Conservation (phyloP, 352 stramenopile genomes). For the Phytophthora sojae region DNA sequence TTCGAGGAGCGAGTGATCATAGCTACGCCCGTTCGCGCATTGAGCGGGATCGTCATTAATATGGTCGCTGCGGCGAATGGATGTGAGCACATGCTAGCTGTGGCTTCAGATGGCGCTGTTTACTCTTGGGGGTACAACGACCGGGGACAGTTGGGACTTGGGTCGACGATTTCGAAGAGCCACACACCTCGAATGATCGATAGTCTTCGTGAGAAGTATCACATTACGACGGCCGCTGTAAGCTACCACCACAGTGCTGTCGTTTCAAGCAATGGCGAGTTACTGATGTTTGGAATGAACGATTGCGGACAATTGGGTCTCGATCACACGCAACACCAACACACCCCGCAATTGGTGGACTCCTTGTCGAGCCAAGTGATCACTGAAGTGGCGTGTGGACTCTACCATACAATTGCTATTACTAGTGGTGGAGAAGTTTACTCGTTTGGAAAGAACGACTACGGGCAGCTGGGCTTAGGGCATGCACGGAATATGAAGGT, state of each 20-base stretch:
- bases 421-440: constrained; percentile 82
- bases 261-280: constrained; percentile 74
- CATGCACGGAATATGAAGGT: constrained; percentile 84
- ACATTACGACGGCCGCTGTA: constrained; percentile 75
- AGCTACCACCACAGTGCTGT: constrained; percentile 91
- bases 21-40: constrained; percentile 71
- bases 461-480: constrained; percentile 84
- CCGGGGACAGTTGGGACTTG: constrained; percentile 81
- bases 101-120: constrained; percentile 74
- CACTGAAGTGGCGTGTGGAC: constrained; percentile 73
- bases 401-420: constrained; percentile 82
- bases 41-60: constrained; percentile 69
- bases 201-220: constrained; percentile 84
- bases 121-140: constrained; percentile 92
- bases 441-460: constrained; percentile 89
- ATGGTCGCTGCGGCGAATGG: constrained; percentile 85
- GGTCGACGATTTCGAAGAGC: constrained; percentile 88
- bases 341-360: constrained; percentile 84
- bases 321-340: constrained; percentile 86
- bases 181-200: constrained; percentile 87
- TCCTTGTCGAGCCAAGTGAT: constrained; percentile 75
- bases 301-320: constrained; percentile 87
- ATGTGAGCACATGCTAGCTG: constrained; percentile 89
- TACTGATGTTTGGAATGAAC: constrained; percentile 91
- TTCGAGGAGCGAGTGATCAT: constrained; percentile 89